Evolutionary conservation across 2,329 filamentous ascomycete genomes (phyloP).

Genomic region (Arthrobotrys entomopaga): DNA sequence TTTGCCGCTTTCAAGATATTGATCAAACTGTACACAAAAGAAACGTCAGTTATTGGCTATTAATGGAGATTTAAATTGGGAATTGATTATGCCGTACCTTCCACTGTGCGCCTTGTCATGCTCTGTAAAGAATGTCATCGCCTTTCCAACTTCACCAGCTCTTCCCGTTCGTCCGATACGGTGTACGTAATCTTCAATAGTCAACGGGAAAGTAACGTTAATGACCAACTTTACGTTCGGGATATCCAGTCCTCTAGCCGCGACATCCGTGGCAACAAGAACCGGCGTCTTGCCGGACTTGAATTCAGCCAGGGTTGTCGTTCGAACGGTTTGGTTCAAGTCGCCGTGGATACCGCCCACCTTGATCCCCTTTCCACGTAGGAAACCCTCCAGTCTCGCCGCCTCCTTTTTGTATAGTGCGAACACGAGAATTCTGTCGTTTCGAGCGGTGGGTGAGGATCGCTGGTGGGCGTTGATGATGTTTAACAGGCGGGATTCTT

Average conservation of each 20-base stretch:
- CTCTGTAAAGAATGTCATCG: constrained; percentile 93
- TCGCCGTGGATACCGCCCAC: constrained; percentile 96
- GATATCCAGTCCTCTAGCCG: constrained; percentile 92
- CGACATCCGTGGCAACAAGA: constrained; percentile 94
- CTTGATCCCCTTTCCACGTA: constrained; percentile 79
- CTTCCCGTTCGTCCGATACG: constrained; percentile 94
- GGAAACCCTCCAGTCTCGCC: constrained; percentile 82
- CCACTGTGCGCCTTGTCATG: constrained; percentile 92
- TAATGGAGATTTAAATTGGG: too few species aligned
- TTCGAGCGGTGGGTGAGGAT: constrained; percentile 75
- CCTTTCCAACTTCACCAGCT: constrained; percentile 86
- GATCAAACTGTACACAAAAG: constrained; percentile 68
- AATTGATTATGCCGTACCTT: constrained; percentile 69
- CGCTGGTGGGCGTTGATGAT: constrained; percentile 76
- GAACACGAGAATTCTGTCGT: constrained; percentile 91
- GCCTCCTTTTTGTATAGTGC: constrained; percentile 99
- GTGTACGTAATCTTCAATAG: constrained; percentile 97
- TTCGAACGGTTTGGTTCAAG: constrained; percentile 86
- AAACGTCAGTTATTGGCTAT: constrained; percentile 3
- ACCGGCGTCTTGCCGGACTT: constrained; percentile 84
- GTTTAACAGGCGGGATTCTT: constrained; percentile 82
- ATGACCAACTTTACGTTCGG: constrained; percentile 93
- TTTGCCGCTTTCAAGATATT: constrained; percentile 95
- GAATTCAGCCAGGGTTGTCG: constrained; percentile 87
- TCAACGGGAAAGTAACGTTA: constrained; percentile 93